Evolutionary conservation across 78 protist genomes (phyloP).

Genomic region (Andalucia godoyi): DNA sequence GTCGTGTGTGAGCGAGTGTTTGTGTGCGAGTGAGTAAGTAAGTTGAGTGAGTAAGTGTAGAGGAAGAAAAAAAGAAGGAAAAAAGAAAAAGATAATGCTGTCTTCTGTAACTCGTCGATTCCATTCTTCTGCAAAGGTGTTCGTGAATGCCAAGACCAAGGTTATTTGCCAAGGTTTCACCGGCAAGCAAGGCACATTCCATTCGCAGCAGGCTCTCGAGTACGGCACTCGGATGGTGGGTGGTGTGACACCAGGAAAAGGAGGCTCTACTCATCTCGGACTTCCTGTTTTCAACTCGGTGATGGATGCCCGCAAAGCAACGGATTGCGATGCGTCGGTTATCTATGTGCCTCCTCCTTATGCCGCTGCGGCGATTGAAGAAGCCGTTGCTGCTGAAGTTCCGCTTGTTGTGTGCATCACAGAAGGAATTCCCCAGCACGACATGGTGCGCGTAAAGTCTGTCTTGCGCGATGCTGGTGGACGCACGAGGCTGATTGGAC

Average conservation of each 20-base stretch:
- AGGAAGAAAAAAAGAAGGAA: too few relatives aligned
- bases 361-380: slow-evolving; percentile 73
- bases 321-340: slow-evolving; percentile 84
- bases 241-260: slow-evolving; percentile 91
- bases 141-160: slow-evolving; percentile 79
- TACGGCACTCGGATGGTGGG: slow-evolving; percentile 98
- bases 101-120: too few relatives aligned
- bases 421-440: slow-evolving; percentile 93
- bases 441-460: slow-evolving; percentile 36
- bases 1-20: too few relatives aligned
- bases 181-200: slow-evolving; percentile 96
- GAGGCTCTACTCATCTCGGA: slow-evolving; percentile 71
- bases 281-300: slow-evolving; percentile 87
- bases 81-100: too few relatives aligned
- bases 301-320: slow-evolving; percentile 68
- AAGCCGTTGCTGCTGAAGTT: slow-evolving; percentile 90
- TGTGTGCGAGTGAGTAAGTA: too few relatives aligned
- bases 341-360: slow-evolving; percentile 80
- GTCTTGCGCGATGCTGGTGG: background rate
- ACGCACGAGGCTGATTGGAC: slow-evolving; percentile 84
- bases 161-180: slow-evolving; percentile 98
- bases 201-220: slow-evolving; percentile 79
- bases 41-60: too few relatives aligned
- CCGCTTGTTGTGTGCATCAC: slow-evolving; percentile 90
- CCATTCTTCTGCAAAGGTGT: background rate